Evolutionary conservation across 2,329 filamentous ascomycete species (phyloP).

Genomic region (Dryadomyces quercivorus): DNA sequence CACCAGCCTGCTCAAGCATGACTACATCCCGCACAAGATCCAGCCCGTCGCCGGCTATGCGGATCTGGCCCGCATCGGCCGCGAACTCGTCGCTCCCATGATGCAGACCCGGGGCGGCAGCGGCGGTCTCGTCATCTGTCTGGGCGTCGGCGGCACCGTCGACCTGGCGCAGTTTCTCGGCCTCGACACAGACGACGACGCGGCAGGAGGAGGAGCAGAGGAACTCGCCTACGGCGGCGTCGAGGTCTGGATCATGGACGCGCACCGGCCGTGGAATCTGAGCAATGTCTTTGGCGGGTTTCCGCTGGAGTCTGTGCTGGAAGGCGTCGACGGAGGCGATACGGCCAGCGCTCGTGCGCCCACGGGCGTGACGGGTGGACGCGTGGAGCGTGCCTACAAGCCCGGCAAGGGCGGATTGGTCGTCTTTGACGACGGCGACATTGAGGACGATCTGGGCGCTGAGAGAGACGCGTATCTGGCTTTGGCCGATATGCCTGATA

Average conservation of each 20-base stretch:
- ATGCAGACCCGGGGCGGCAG: constrained; percentile 72
- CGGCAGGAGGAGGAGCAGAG: background rate
- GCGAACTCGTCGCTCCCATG: constrained; percentile 73
- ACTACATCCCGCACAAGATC: constrained; percentile 96
- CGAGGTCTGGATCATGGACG: constrained; percentile 89
- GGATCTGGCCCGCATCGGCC: constrained; percentile 70
- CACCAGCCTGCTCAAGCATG: constrained; percentile 84
- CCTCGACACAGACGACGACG: constrained; percentile 50
- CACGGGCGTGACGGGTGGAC: constrained; percentile 59
- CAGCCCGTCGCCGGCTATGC: constrained; percentile 88
- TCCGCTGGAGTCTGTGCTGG: constrained; percentile 32
- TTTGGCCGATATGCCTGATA: constrained; percentile 81
- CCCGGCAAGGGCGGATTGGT: constrained; percentile 78
- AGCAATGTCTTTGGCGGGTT: constrained; percentile 82
- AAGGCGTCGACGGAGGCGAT: background rate
- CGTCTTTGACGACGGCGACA: constrained; percentile 92
- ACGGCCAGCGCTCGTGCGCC: constrained; percentile 29
- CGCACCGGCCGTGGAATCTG: constrained; percentile 87
- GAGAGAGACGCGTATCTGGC: constrained; percentile 77
- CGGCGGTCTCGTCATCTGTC: constrained; percentile 80
- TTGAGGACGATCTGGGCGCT: constrained; percentile 63
- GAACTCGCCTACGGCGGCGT: constrained; percentile 57
- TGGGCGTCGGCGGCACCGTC: constrained; percentile 85
- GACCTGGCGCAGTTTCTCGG: constrained; percentile 74
- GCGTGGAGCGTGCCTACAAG: constrained; percentile 58